Evolutionary conservation across 2,329 filamentous ascomycete species (phyloP).

Genomic region (Fusarium sp.): DNA sequence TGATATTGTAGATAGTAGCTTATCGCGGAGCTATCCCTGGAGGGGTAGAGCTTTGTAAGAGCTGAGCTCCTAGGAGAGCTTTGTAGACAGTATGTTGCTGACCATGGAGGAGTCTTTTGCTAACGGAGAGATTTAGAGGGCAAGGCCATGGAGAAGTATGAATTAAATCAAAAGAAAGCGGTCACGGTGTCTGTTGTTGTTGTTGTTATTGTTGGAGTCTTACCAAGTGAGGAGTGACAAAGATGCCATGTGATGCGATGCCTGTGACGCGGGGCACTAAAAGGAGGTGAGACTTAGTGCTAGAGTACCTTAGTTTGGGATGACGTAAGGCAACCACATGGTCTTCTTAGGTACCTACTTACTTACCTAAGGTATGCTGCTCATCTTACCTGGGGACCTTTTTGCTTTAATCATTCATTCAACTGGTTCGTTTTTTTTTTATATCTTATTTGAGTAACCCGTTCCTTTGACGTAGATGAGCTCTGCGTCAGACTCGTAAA

Average conservation of each 20-base stretch:
- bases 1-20: background rate
- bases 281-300: background rate
- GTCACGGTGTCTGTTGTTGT: constrained; percentile 34
- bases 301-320: background rate
- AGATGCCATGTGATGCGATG: constrained; percentile 35
- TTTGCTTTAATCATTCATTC: background rate
- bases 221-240: constrained; percentile 32
- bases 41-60: constrained; percentile 34
- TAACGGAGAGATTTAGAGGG: background rate
- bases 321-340: constrained; percentile 37
- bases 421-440: background rate
- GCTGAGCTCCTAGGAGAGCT: constrained; percentile 22
- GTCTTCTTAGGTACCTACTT: too few relatives aligned
- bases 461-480: background rate
- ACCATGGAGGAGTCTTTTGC: constrained; percentile 12
- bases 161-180: background rate
- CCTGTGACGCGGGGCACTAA: constrained; percentile 29
- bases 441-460: background rate
- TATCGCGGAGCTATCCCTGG: constrained; percentile 34
- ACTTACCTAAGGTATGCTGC: too few relatives aligned
- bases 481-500: background rate
- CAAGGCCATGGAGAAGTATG: background rate
- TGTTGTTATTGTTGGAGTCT: background rate
- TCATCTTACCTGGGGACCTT: background rate
- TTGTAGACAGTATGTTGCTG: background rate